Percentiles rank a stretch among this genome's conserved stretches.
These are phyloP conservation scores for Dactylella cylindrospora DNA, from an alignment of 2,329 filamentous ascomycete genomes.

Conservation along the genomic window DNA sequence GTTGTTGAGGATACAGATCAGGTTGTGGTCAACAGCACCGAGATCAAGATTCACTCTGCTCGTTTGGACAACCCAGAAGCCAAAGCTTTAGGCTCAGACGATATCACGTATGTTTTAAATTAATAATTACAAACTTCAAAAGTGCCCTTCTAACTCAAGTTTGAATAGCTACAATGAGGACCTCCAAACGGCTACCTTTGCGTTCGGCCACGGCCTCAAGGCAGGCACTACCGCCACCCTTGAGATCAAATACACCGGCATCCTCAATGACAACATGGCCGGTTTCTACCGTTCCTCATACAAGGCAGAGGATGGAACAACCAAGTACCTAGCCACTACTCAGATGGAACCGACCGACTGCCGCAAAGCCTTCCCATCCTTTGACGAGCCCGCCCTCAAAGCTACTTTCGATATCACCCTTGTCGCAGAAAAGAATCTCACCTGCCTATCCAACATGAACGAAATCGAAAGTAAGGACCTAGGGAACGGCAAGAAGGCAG, in stretches of 20 bases:
- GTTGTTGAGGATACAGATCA: conserved; percentile 77
- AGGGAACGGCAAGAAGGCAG: conserved; percentile 72
- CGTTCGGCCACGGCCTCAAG: conserved; percentile 70
- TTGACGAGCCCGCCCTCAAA: conserved; percentile 93
- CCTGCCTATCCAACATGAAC: conserved; percentile 96
- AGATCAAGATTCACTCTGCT: conserved; percentile 77
- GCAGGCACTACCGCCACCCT: conserved; percentile 77
- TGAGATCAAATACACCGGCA: conserved; percentile 74
- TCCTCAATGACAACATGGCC: conserved; percentile 90
- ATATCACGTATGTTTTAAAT: conserved; percentile 44
- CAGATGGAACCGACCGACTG: conserved; percentile 96
- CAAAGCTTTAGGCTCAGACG: conserved; percentile 55
- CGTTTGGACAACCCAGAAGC: conserved; percentile 65
- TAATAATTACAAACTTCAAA: background rate
- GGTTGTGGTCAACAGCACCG: conserved; percentile 82
- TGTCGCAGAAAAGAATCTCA: conserved; percentile 84
- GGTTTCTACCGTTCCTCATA: conserved; percentile 94
- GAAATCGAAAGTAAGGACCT: conserved; percentile 67
- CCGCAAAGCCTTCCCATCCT: conserved; percentile 88
- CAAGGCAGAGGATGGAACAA: conserved; percentile 75
- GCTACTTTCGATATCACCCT: conserved; percentile 88
- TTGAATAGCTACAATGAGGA: conserved; percentile 66
- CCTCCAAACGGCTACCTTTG: conserved; percentile 77
- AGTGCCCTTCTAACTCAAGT: conserved; percentile 47
- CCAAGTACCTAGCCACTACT: conserved; percentile 80